A percentile compares a stretch with the other conserved stretches of the same genome.
These are phyloP conservation scores for Hypoxylon fuscum DNA, from an alignment of 495 filamentous ascomycete genomes.

Conservation along the genomic window DNA sequence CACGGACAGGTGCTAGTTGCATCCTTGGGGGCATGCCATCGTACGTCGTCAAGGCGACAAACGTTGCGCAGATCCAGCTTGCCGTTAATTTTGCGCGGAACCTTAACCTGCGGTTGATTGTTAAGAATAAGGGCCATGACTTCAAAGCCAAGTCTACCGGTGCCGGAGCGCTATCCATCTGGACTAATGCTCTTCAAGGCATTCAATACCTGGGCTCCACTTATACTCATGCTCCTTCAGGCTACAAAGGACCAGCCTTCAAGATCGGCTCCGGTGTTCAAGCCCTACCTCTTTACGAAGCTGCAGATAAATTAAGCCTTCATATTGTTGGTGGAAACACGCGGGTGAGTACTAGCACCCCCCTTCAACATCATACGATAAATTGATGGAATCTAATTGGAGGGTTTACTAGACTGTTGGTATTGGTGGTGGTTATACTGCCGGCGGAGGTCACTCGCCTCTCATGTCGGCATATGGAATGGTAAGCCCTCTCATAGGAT, in stretches of 20 bases:
- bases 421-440: slow-evolving; percentile 52
- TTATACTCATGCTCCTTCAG: slow-evolving; percentile 23
- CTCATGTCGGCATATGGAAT: slow-evolving; percentile 54
- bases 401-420: slow-evolving; percentile 40
- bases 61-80: slow-evolving; percentile 58
- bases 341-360: slow-evolving; percentile 23
- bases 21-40: slow-evolving; percentile 61
- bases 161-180: slow-evolving; percentile 62
- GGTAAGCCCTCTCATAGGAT: no score
- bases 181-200: slow-evolving; percentile 62
- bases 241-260: slow-evolving; percentile 60
- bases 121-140: slow-evolving; percentile 76
- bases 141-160: slow-evolving; percentile 64
- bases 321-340: slow-evolving; percentile 62
- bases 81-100: slow-evolving; percentile 66
- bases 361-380: not conserved
- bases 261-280: slow-evolving; percentile 68
- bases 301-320: slow-evolving; percentile 56
- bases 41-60: slow-evolving; percentile 56
- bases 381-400: slow-evolving; percentile 4
- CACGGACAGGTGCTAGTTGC: slow-evolving; percentile 46
- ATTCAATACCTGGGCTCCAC: slow-evolving; percentile 34
- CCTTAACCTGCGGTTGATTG: slow-evolving; percentile 60
- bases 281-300: slow-evolving; percentile 59
- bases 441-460: slow-evolving; percentile 55